Percentiles rank a stretch among this genome's conserved stretches.
These are phyloP conservation scores for Psidium guajava DNA, from an alignment of 345 rosid species.

Conservation along the genomic window DNA sequence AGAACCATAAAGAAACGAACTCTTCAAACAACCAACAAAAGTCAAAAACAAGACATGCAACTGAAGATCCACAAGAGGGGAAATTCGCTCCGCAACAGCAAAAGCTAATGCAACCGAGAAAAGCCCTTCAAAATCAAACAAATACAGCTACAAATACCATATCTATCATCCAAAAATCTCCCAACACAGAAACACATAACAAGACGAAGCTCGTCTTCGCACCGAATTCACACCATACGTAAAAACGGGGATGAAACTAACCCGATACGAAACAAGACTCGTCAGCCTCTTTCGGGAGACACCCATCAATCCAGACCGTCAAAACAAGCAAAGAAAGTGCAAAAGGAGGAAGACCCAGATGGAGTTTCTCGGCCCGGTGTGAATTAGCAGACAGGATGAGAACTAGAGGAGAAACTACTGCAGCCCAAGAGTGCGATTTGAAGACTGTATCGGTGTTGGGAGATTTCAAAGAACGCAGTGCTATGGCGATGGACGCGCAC, in stretches of 20 bases:
- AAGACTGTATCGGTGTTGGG: neutral
- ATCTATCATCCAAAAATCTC: neutral
- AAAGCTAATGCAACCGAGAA: neutral
- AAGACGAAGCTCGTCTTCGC: neutral
- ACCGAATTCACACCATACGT: neutral
- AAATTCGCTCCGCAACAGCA: neutral
- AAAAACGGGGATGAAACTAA: neutral
- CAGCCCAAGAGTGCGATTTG: neutral
- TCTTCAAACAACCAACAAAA: neutral
- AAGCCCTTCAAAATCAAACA: neutral
- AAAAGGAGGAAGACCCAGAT: neutral
- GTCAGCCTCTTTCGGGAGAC: neutral
- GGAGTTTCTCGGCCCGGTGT: neutral
- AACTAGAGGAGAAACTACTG: neutral
- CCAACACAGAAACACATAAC: neutral
- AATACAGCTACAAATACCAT: neutral
- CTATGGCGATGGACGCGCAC: neutral
- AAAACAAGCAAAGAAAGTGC: neutral
- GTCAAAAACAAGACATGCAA: neutral
- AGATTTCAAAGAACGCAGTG: neutral
- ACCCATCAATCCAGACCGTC: neutral
- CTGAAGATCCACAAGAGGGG: neutral
- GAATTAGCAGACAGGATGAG: neutral
- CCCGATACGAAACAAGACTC: neutral
- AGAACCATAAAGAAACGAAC: neutral